Base-by-base conservation (phyloP, 495 filamentous ascomycete species). In the Chaetomium fimeti region DNA sequence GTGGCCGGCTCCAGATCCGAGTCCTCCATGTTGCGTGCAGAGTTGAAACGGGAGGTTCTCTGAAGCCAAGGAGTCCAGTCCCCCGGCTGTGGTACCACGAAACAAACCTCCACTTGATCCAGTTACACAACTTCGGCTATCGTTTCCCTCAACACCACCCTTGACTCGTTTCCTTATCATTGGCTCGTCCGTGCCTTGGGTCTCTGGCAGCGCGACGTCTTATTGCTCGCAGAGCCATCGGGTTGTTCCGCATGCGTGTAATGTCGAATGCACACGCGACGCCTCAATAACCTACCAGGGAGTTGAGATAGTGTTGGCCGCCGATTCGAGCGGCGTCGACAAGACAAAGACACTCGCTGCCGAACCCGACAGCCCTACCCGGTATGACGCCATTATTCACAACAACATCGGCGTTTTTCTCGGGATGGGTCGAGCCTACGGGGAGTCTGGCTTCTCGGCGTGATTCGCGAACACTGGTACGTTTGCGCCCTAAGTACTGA, bases 91-190 rank as follows among this genome's bases (percentile, higher is more conserved):
- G 45, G 29, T 7, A 32, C 29, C 3, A 3, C 29, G 3, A 32
- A 32, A 7, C 3, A 32, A 32, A 32, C 29, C 29, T 32, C 29
- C 7, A 3, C 29, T 32, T 32, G 29, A 3, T 32, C 29, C 29
- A 3, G 29, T 32, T 7, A 32, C 29, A 32, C 29, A 32, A 7
- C 7, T 32, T 32, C 3, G 7, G 7, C 29, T 32, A 32, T 7
- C n/a, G n/a, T n/a, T n/a, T n/a, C n/a, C n/a, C n/a, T n/a, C n/a
- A n/a, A n/a, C n/a, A n/a, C n/a, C n/a, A n/a, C n/a, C n/a, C n/a
- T n/a, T 85, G 82, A 77, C 74, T 3, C 83, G 82, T 15, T 81
- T 86, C 63, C 82, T 86, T 71, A 84, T 87, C 52, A 87, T 84
- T 1, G 73, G 73, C 22, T 77, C 74, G 27, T 74, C 75, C 6